These are phyloP conservation scores for Trichoderma arundinaceum DNA, from an alignment of 2,329 filamentous ascomycete species.

Conservation along the genomic window DNA sequence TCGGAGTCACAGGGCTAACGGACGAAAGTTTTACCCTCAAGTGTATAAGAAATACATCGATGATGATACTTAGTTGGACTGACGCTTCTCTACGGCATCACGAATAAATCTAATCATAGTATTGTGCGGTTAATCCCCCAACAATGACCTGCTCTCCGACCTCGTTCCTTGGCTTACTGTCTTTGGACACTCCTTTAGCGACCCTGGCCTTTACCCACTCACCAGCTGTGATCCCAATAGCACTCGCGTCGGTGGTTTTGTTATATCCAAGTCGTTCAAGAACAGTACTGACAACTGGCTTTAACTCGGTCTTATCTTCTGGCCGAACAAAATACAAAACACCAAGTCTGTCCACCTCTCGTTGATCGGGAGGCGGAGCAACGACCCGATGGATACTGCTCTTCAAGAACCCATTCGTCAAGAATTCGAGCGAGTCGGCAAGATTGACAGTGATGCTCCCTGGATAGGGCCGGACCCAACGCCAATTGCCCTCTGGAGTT, in stretches of 20 bases:
- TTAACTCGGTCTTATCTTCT: conserved; percentile 44
- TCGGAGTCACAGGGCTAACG: conserved; percentile 56
- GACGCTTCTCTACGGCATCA: too few species aligned
- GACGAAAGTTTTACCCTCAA: conserved; percentile 52
- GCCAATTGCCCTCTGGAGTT: too few species aligned
- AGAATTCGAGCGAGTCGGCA: too few species aligned
- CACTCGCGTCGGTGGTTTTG: conserved; percentile 8
- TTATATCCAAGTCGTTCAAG: conserved; percentile 42
- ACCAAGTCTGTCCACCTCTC: conserved; percentile 53
- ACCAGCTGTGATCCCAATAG: conserved; percentile 22
- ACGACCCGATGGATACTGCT: conserved; percentile 53
- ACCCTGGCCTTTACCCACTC: conserved; percentile 32
- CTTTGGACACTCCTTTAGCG: conserved; percentile 23
- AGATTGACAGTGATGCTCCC: too few species aligned
- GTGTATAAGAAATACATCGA: conserved; percentile 56
- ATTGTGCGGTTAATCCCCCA: conserved; percentile 24
- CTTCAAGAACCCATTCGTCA: conserved; percentile 52
- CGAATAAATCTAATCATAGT: conserved; percentile 25
- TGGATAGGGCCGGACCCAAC: too few species aligned
- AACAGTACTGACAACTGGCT: conserved; percentile 42
- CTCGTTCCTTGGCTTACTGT: neutral
- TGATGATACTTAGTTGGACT: conserved; percentile 39
- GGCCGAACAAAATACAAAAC: conserved; percentile 51
- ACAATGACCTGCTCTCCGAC: conserved; percentile 22
- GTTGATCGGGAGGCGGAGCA: conserved; percentile 51